Evolutionary conservation across 2,329 filamentous ascomycete genomes (phyloP), one percentile per base, ranked within the genome.

Genomic region (Aspergillaceae sp.): DNA sequence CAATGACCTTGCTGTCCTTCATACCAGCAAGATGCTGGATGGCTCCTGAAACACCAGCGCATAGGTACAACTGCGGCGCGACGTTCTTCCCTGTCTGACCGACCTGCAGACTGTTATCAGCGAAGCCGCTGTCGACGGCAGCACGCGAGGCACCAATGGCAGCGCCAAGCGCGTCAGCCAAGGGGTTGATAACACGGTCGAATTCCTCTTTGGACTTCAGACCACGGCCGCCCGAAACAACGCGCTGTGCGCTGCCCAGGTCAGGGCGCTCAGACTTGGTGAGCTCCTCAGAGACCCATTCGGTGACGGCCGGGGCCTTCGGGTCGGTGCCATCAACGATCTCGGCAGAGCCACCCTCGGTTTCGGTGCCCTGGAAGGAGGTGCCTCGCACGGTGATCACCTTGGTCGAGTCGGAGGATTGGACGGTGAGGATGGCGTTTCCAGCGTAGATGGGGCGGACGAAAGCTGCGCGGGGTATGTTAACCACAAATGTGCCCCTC

Each of bases 1-100:
- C 92, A 72, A 98, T 98, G 48, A 98, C 92, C 75, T 98, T 98
- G 75, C 89, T 96, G 65, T 98, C 92, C 79, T 98, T 98, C 92
- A 98, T 98, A 64, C 92, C 92, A 30, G 92, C 92, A 70, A 98
- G 71, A 75, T 98, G 92, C 73, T 98, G 92, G 58, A 98, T 98
- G 26, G 92, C 92, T 45, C 92, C 92, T 6, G 88, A 95, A 58
- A 98, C 97, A 62, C 92, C 92, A 8, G 91, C 90, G 45, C 89
- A 94, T 56, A 98, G 78, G 66, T 98, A 98, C 50, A 98, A 74
- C 69, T 98, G 84, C 49, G 92, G 92, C 41, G 92, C 92, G 45
- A 98, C 91, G 51, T 97, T 94, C 79, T 98, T 98, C 61, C 92
- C 92, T 9, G 92, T 98, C 76, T 98, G 92, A 40, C 92, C 92